These are phyloP conservation scores for Jaltomata sinuosa DNA, from an alignment of 257 asterid species.

Conservation along the genomic window DNA sequence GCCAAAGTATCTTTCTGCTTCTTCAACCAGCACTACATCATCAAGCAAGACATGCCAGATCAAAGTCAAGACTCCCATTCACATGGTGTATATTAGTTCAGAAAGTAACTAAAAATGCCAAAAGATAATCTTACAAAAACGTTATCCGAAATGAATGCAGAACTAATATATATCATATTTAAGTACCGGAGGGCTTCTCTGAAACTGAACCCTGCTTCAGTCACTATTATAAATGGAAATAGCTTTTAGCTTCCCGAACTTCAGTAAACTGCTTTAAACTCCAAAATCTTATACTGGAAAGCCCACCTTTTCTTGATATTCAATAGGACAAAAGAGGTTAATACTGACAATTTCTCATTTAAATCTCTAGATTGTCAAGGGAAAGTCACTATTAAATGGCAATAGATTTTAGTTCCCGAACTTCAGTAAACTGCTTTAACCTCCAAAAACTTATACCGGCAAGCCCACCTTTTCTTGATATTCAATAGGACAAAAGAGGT, in stretches of 20 bases:
- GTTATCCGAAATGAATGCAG: not conserved
- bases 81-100: not conserved
- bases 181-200: not conserved
- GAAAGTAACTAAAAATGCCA: not conserved
- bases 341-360: not conserved
- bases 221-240: not conserved
- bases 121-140: not conserved
- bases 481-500: not conserved
- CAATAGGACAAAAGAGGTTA: not conserved
- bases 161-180: not conserved
- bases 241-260: not conserved
- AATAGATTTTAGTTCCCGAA: not conserved
- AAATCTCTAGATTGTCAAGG: not conserved
- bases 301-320: not conserved
- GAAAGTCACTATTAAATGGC: no score
- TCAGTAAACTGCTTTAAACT: not conserved
- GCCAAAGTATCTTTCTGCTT: constrained; percentile 67
- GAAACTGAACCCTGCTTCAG: not conserved
- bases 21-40: constrained; percentile 90
- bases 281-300: not conserved
- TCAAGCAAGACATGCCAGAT: not conserved
- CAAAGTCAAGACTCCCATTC: not conserved
- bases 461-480: not conserved
- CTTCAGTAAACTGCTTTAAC: not conserved
- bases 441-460: not conserved